Evolutionary conservation across 164 flowering plant species (phyloP), one percentile per base, ranked within the genome.

Genomic region (Amborella trichopoda): DNA sequence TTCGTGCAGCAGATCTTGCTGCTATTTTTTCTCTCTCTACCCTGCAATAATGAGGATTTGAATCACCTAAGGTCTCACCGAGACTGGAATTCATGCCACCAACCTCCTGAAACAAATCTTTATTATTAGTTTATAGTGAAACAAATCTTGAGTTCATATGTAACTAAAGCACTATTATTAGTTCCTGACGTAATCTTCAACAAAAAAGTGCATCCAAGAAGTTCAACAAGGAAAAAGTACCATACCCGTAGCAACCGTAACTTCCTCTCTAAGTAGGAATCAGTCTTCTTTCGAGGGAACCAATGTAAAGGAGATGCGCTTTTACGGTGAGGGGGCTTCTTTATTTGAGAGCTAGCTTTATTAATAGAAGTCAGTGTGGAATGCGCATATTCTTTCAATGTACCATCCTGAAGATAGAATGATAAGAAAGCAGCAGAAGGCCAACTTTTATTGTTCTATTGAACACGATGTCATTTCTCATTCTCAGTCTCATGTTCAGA

Each of bases 21-120:
- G 98, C 96, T 44, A 87, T 83, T 60, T 86, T 82, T 65, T 91
- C 98, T 67, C 75, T 75, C 55, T 69, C 50, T 2, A 91, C 87
- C 68, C 74, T 72, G 3, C 71, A 76, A 59, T 86, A 83, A 59
- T 91, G 98, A 53, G 89, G 96, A 71, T 76, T 81, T 38, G 96
- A 57, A 58, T 80, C 82, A 22, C 88, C 93, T 37, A 90, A 63
- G 28, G 94, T 84, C 68, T 91, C 93, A 63, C 72, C 93, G 14
- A 91, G 90, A 64, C 85, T 81, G 50, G 67, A 64, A 44, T 80
- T 84, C 95, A 87, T 80, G 50, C 98, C 96, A 45, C 72, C 85
- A 40, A 67, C 71, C 71, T 87, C 93, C 99, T 90, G 77, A 36
- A 52, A 50, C 17, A 46, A 21, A 13, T n/a, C n/a, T n/a, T n/a